Evolutionary conservation across 768 basidiomycete genomes (phyloP).

Genomic region (Neoboletus brunneissimus): DNA sequence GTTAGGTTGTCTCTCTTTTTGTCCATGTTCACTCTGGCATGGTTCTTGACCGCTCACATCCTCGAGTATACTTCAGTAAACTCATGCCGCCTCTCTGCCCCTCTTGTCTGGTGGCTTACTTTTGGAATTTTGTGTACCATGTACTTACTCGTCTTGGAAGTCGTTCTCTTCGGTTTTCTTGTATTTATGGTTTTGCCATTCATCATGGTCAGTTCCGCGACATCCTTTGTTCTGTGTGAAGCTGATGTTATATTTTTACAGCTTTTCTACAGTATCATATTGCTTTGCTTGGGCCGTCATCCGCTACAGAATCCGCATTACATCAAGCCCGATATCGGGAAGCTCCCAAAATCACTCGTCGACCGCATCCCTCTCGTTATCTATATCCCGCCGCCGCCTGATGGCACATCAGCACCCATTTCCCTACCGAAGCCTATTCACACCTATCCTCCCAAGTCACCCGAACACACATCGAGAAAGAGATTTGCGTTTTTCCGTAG

Average conservation of each 20-base stretch:
- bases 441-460: constrained; percentile 58
- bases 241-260: constrained; percentile 27
- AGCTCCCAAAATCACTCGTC: constrained; percentile 66
- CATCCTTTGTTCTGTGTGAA: background rate
- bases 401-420: constrained; percentile 37
- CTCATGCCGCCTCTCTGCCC: constrained; percentile 69
- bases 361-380: constrained; percentile 81
- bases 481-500: constrained; percentile 54
- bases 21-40: constrained; percentile 70
- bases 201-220: constrained; percentile 56
- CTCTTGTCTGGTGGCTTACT: constrained; percentile 84
- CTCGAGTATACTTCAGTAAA: constrained; percentile 73
- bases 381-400: constrained; percentile 80
- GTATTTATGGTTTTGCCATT: constrained; percentile 80
- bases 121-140: constrained; percentile 78
- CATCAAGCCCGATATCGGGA: constrained; percentile 77
- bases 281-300: constrained; percentile 77
- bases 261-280: constrained; percentile 75
- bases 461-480: constrained; percentile 33
- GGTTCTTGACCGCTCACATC: constrained; percentile 82
- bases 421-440: constrained; percentile 51
- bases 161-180: constrained; percentile 69
- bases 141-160: constrained; percentile 72
- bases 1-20: constrained; percentile 56
- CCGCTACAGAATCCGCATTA: constrained; percentile 70